These are phyloP conservation scores for Raphanus hybrid DNA, from an alignment of 441 rosid genomes.

Conservation along the genomic window DNA sequence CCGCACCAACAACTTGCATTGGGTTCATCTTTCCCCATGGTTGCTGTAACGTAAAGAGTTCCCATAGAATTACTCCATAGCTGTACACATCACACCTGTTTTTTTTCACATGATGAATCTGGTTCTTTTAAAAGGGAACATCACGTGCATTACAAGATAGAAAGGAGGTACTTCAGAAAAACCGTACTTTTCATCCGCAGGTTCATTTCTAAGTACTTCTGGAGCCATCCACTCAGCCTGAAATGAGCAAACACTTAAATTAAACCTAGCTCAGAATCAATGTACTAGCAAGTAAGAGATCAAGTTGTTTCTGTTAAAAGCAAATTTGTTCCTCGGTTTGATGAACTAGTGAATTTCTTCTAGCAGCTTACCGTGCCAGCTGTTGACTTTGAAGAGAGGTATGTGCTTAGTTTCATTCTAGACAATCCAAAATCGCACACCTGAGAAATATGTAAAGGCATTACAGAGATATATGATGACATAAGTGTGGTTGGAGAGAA, in stretches of 20 bases:
- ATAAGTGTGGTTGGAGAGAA: slow-evolving; percentile 16
- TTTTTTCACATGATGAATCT: slow-evolving; percentile 13
- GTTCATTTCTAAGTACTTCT: slow-evolving; percentile 93
- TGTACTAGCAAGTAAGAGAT: slow-evolving; percentile 1
- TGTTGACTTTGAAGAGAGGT: slow-evolving; percentile 90
- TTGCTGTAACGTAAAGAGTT: slow-evolving; percentile 72
- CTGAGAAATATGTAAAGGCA: slow-evolving; percentile 45
- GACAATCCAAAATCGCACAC: slow-evolving; percentile 95
- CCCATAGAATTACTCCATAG: slow-evolving; percentile 92
- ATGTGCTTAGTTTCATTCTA: slow-evolving; percentile 90
- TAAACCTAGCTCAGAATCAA: not conserved
- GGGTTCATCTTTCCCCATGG: slow-evolving; percentile 99
- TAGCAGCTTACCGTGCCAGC: slow-evolving; percentile 87
- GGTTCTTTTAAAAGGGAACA: not conserved
- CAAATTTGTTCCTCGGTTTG: slow-evolving; percentile 5
- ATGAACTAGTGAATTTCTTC: slow-evolving; percentile 11
- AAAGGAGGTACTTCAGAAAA: not conserved
- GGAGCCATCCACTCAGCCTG: slow-evolving; percentile 99
- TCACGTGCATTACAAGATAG: not conserved
- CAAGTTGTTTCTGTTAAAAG: slow-evolving; percentile 2
- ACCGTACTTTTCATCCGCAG: slow-evolving; percentile 82
- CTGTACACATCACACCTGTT: slow-evolving; percentile 91
- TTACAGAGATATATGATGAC: slow-evolving; percentile 5
- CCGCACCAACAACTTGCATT: slow-evolving; percentile 99
- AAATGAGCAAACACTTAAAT: slow-evolving; percentile 35